phyloP scores from a whole-genome alignment of 1,284 basidiomycete species.

The Fereydounia khargensis region DNA sequence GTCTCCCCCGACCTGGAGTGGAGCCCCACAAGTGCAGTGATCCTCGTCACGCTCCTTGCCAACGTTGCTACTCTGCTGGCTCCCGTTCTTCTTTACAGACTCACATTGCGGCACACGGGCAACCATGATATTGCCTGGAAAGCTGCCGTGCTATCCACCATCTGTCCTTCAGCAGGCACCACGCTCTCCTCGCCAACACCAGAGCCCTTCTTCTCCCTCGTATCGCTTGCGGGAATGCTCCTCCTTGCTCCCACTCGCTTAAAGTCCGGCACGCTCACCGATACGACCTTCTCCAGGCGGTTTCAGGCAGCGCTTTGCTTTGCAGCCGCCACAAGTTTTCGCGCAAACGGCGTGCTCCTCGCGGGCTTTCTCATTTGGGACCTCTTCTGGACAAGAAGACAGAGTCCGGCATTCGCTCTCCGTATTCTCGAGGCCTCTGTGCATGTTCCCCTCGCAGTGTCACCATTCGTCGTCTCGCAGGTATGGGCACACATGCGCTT shows the following conservation, averaged over 20 bases:
- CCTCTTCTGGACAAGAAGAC: conserved; percentile 4
- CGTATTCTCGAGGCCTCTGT: conserved; percentile 2
- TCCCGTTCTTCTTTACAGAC: conserved; percentile 62
- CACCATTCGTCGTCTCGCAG: conserved; percentile 74
- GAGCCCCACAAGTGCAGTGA: conserved; percentile 25
- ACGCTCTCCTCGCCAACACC: conserved; percentile 72
- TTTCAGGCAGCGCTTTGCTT: conserved; percentile 62
- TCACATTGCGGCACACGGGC: conserved; percentile 44
- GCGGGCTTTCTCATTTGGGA: conserved; percentile 64
- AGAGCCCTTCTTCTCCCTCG: conserved; percentile 79
- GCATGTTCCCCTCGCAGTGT: conserved; percentile 49
- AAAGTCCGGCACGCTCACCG: background rate
- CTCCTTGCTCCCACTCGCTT: background rate
- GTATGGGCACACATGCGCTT: conserved; percentile 67
- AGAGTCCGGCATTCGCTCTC: background rate
- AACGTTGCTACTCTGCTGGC: conserved; percentile 59
- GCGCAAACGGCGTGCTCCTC: conserved; percentile 79
- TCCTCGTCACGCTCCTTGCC: conserved; percentile 20
- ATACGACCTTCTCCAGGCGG: background rate
- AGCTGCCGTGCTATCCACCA: conserved; percentile 68
- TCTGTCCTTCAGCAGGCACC: conserved; percentile 73
- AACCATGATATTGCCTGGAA: conserved; percentile 66
- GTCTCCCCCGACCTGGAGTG: conserved; percentile 20
- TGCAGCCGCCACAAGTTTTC: conserved; percentile 67
- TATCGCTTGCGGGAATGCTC: conserved; percentile 54